phyloP scores from a whole-genome alignment of 2,329 filamentous ascomycete species.

The Pseudocercospora musae region DNA sequence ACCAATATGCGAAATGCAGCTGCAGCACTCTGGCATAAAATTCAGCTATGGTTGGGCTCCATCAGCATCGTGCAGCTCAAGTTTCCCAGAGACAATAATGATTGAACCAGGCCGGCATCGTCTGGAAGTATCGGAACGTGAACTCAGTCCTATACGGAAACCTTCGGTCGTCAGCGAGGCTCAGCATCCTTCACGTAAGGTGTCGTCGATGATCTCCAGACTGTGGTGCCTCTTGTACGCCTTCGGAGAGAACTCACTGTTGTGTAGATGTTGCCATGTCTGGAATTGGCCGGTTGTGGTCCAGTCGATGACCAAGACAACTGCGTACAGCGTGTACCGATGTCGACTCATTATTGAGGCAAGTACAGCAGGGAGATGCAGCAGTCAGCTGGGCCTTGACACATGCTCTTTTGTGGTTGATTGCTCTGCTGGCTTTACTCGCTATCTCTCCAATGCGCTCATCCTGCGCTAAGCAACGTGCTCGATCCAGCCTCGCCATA shows the following conservation, averaged over 20 bases:
- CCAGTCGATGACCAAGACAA: background rate
- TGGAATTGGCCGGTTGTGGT: background rate
- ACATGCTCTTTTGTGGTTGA: background rate
- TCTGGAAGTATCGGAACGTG: too few species aligned
- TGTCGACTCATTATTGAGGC: background rate
- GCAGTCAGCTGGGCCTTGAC: background rate
- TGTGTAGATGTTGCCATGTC: background rate
- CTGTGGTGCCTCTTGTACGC: background rate
- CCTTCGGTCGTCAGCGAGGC: too few species aligned
- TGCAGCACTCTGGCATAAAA: too few species aligned
- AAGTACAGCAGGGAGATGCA: background rate
- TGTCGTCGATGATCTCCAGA: too few species aligned
- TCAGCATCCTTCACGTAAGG: too few species aligned
- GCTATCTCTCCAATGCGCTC: background rate
- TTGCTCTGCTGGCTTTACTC: background rate
- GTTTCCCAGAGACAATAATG: too few species aligned
- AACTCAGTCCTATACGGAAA: too few species aligned
- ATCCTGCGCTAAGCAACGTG: background rate
- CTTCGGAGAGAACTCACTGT: background rate
- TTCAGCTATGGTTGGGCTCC: too few species aligned
- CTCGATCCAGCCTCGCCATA: background rate
- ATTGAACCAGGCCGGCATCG: too few species aligned
- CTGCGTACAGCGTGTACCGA: background rate
- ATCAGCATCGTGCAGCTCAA: too few species aligned
- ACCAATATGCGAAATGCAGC: too few species aligned